Base-by-base conservation (phyloP, 164 flowering plant species). In the Berberis thunbergii region DNA sequence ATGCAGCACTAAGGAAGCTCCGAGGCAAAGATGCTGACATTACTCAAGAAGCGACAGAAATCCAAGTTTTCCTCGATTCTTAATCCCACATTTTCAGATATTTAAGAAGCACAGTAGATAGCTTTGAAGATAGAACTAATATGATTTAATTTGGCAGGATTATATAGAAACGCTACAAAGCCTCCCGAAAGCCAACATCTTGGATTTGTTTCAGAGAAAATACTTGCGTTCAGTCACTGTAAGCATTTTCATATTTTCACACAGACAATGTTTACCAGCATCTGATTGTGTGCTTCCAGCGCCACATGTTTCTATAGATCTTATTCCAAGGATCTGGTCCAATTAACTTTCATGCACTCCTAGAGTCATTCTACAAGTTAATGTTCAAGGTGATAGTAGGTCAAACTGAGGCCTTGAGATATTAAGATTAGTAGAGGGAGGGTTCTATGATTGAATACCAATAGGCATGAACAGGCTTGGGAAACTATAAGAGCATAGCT, bases 151-250 rank as follows among this genome's bases (percentile, higher is more conserved):
- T 72, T 26, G 59, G 67, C 89, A 93, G 98, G 88, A 84, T 26
- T 88, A 82, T 65, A 81, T 87, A 58, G 77, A 82, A 72, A 80
- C 85, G 49, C 84, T 88, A 13, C 73, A 81, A 50, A 69, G 54
- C 46, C 87, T 93, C 39, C 97, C 96, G 41, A 79, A 88, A 75
- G 83, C 92, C 60, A 78, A 67, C 60, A 49, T 90, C 50, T 43
- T 75, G 43, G 98, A 93, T 64, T 75, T 93, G 74, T 84, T 90
- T 71, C 85, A 87, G 44, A 78, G 75, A 65, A 84, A 85, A 85
- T 89, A 93, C 70, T 46, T 75, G 67, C 79, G 77, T 48, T 84
- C 94, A 10, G 78, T 93, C 78, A 82, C 60, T 64, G 98, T 89
- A 80, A 80, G 61, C 6, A 62, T 50, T 7, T 59, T 13, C 62